A percentile compares a stretch with the other conserved stretches of the same genome.
Conservation (phyloP, 169 alveolate genomes). For the Theileria parva region DNA sequence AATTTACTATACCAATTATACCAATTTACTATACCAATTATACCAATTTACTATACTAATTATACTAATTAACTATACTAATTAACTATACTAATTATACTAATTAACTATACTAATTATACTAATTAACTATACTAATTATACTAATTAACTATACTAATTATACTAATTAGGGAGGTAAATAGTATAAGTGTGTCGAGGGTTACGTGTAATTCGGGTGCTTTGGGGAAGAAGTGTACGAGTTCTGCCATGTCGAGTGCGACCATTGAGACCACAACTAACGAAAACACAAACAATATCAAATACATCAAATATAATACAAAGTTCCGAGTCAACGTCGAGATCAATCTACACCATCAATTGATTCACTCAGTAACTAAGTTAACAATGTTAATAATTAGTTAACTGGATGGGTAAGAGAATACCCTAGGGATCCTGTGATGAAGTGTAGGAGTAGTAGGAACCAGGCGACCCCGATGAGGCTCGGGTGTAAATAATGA, state of each 20-base stretch:
- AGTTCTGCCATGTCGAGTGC: conserved; percentile 64
- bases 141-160: no score
- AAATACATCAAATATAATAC: conserved; percentile 42
- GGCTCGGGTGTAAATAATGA: conserved; percentile 64
- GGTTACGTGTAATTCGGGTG: conserved; percentile 53
- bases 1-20: no score
- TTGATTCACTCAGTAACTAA: background rate
- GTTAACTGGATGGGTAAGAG: background rate
- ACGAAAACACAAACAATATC: conserved; percentile 31
- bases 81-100: no score
- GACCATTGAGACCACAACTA: conserved; percentile 34
- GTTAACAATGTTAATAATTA: background rate
- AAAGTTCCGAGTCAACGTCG: conserved; percentile 52
- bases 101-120: no score
- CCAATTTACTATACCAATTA: no score
- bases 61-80: no score
- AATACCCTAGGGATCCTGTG: conserved; percentile 44
- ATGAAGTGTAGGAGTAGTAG: conserved; percentile 38
- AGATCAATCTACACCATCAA: conserved; percentile 27
- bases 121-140: no score
- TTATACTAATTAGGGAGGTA: no score
- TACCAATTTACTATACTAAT: no score
- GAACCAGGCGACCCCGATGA: conserved; percentile 32
- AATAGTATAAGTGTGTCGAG: background rate
- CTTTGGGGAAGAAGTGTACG: conserved; percentile 68